These are phyloP conservation scores for Amanita phalloides DNA, from an alignment of 768 basidiomycete species.

Conservation along the genomic window DNA sequence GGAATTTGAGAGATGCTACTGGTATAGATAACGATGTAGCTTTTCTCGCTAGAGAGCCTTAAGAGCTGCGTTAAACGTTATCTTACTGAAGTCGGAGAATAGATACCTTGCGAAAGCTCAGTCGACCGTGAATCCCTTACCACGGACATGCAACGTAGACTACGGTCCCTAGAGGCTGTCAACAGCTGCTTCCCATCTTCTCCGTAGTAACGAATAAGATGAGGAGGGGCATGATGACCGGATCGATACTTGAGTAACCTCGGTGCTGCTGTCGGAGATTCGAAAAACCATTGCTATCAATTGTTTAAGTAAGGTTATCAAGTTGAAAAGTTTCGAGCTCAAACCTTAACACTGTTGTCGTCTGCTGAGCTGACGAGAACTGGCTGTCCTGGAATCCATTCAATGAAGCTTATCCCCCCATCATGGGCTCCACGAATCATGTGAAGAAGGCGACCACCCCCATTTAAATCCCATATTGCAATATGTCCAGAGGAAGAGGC, in stretches of 20 bases:
- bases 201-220: constrained; percentile 90
- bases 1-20: constrained; percentile 73
- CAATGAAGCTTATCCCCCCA: constrained; percentile 65
- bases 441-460: constrained; percentile 74
- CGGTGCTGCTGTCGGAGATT: constrained; percentile 79
- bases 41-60: constrained; percentile 78
- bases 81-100: not conserved
- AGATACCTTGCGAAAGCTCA: constrained; percentile 83
- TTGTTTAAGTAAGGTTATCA: not conserved
- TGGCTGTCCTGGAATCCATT: constrained; percentile 93
- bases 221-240: constrained; percentile 86
- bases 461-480: constrained; percentile 87
- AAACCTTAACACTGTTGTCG: constrained; percentile 92
- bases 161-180: constrained; percentile 82
- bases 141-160: constrained; percentile 81
- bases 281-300: constrained; percentile 92
- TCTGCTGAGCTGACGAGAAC: constrained; percentile 82
- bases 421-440: constrained; percentile 87
- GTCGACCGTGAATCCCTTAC: constrained; percentile 93
- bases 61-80: not conserved
- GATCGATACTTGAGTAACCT: constrained; percentile 85
- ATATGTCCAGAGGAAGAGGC: constrained; percentile 82
- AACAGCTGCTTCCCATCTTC: constrained; percentile 94
- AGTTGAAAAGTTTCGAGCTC: constrained; percentile 4
- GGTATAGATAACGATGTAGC: constrained; percentile 71